Evolutionary conservation across 2,329 filamentous ascomycete genomes (phyloP), one percentile per base, ranked within the genome.

Genomic region (Nannizzia gypsea): DNA sequence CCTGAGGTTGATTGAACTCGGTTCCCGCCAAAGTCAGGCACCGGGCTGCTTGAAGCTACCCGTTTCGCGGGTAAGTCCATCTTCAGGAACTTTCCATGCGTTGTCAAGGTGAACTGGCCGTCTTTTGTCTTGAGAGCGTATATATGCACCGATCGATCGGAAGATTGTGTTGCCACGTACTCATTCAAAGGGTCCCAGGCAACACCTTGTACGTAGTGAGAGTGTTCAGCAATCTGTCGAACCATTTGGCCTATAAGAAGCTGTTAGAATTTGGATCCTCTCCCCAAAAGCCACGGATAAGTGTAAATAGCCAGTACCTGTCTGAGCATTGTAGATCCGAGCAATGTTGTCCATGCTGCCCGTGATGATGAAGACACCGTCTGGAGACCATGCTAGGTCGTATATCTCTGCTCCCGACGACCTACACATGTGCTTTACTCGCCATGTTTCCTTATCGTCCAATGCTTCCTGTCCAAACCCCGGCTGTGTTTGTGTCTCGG

Each of bases 321-420:
- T 93, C 64, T 88, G 87, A 60, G 91, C 89, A 74, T 95, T 96
- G 79, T 96, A 97, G 67, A 99, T 97, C 62, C 92, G 84, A 61
- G 93, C 91, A 71, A 97, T 87, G 72, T 99, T 99, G 77, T 99
- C 93, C 91, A 99, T 97, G 76, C 93, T 97, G 42, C 93, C 93
- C 24, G 95, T 96, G 67, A 99, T 96, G 77, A 99, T 96, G 76
- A 95, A 93, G 42, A 86, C 79, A 42, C 89, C 90, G 73, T 99
- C 93, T n/a, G 95, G 95, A 56, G 93, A 97, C 95, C 93, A 99
- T 57, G 93, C 93, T 60, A 99, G 78, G 73, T 99, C 93, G 75
- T 99, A 99, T 66, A 99, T 97, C 73, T 99, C 93, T 9, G 91
- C 90, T 38, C 91, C 92, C 1, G 88, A 89, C 52, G 91, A 95